Evolutionary conservation across 257 asterid species (phyloP).

Genomic region (Haberlea rhodopensis): DNA sequence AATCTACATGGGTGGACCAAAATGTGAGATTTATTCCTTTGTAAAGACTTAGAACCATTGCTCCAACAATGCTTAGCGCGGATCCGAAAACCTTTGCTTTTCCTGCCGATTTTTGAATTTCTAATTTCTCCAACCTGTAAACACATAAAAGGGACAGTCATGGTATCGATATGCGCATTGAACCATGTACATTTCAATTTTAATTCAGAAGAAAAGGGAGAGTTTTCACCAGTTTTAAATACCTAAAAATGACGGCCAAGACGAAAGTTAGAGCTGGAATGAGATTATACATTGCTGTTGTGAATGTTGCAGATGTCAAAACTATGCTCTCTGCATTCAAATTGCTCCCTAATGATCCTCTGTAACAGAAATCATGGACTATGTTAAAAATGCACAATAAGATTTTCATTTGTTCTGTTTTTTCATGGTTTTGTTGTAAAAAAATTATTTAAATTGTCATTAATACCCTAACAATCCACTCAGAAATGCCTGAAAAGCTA

Average conservation of each 20-base stretch:
- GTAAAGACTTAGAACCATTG: conserved; percentile 34
- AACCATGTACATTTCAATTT: background rate
- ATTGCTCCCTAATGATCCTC: conserved; percentile 53
- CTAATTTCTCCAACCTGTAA: conserved; percentile 37
- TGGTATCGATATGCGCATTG: too few species aligned
- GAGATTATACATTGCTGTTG: conserved; percentile 44
- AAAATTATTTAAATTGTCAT: background rate
- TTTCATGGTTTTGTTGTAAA: background rate
- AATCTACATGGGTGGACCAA: conserved; percentile 23
- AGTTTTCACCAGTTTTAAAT: background rate
- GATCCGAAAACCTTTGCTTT: conserved; percentile 38
- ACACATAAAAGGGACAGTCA: background rate
- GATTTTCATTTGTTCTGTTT: background rate
- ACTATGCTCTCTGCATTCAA: conserved; percentile 43
- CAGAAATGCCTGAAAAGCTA: conserved; percentile 40
- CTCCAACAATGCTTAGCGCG: conserved; percentile 35
- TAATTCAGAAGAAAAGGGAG: background rate
- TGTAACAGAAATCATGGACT: conserved; percentile 21
- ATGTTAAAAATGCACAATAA: background rate
- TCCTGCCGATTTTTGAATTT: conserved; percentile 25
- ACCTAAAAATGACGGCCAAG: conserved; percentile 47
- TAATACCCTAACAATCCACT: conserved; percentile 51
- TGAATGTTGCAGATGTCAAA: conserved; percentile 52
- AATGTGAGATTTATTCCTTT: conserved; percentile 28
- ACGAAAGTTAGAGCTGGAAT: conserved; percentile 50